Evolutionary conservation across 495 filamentous ascomycete genomes (phyloP).

Genomic region (Penicillium samsonianum): DNA sequence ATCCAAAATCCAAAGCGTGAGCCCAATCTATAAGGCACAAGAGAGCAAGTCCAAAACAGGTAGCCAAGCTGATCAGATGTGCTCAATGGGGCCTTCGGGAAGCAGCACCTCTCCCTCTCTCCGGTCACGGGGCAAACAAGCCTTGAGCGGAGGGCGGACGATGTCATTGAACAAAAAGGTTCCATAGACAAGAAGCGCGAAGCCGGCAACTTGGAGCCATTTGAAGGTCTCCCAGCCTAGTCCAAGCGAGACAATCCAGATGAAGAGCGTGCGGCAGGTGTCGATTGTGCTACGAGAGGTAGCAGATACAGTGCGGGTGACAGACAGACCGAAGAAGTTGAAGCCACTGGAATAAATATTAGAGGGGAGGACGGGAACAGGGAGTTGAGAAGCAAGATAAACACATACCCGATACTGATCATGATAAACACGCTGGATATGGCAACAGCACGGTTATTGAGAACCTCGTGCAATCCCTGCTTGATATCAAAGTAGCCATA

Average conservation of each 20-base stretch:
- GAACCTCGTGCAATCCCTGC: conserved; percentile 80
- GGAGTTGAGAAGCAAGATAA: background rate
- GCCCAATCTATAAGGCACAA: conserved; percentile 1
- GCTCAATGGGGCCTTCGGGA: conserved; percentile 84
- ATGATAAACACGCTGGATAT: conserved; percentile 84
- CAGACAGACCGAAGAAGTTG: conserved; percentile 96
- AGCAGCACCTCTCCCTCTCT: conserved; percentile 62
- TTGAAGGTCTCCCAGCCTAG: conserved; percentile 98
- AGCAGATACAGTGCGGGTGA: conserved; percentile 84
- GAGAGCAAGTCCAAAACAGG: background rate
- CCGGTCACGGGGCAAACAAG: conserved; percentile 50
- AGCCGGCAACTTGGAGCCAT: conserved; percentile 91
- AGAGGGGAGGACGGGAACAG: conserved; percentile 3
- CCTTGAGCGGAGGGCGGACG: conserved; percentile 71
- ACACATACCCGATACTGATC: conserved; percentile 87
- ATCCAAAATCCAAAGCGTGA: conserved; percentile 5
- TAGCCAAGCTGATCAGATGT: conserved; percentile 43
- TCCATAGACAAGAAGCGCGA: conserved; percentile 88
- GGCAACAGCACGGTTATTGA: conserved; percentile 65
- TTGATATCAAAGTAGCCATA: conserved; percentile 87
- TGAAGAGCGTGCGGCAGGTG: conserved; percentile 95
- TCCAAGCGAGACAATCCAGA: conserved; percentile 92
- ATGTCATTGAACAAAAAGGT: conserved; percentile 97
- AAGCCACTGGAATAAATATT: conserved; percentile 64
- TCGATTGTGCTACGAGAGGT: conserved; percentile 95